Evolutionary conservation across 805 yeast genomes (phyloP), one percentile per base, ranked within the genome.

Genomic region (Tetrapisispora phaffii): DNA sequence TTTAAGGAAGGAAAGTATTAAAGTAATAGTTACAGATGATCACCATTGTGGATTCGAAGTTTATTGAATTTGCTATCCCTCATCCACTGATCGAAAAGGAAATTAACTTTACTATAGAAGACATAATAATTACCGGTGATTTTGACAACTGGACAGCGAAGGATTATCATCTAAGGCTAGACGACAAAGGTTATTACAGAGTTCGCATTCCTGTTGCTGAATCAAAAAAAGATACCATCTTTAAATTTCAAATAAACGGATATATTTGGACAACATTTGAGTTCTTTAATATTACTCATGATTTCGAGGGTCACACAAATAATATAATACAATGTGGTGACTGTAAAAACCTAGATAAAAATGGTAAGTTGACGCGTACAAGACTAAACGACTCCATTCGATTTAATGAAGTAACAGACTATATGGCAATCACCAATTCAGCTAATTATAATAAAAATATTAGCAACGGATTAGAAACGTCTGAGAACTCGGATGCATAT

Each of bases 61-160:
- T 8, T 34, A n/a, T 41, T 2, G 31, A 19, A 7, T 41, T 41
- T 17, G 44, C 38, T 12, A 31, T 42, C 5, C 40, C 44, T 2
- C 3, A 15, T 9, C 4, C n/a, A 7, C 32, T 19, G 1, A 35
- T 42, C 4, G 9, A 28, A 10, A 24, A 31, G 7, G 40, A 29
- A n/a, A 17, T 35, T 10, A n/a, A 38, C 21, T 7, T 21, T 5
- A 8, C 22, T 15, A 22, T 35, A 20, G 28, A 42, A 1, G 44
- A 42, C 9, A 50, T 59, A 13, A 46, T 52, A 17, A 49, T 60
- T 7, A 58, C 65, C 3, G 65, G 63, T 4, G 62, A 58, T 29
- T 58, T 59, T 41, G 60, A 59, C 43, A 49, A 58, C 35, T 60
- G 65, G 63, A 44, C 46, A 29, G 43, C 52, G 1, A 47, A 47